Percentiles rank a stretch among this genome's conserved stretches.
These are phyloP conservation scores for Pholiota microspora DNA, from an alignment of 768 basidiomycete species.

Conservation along the genomic window DNA sequence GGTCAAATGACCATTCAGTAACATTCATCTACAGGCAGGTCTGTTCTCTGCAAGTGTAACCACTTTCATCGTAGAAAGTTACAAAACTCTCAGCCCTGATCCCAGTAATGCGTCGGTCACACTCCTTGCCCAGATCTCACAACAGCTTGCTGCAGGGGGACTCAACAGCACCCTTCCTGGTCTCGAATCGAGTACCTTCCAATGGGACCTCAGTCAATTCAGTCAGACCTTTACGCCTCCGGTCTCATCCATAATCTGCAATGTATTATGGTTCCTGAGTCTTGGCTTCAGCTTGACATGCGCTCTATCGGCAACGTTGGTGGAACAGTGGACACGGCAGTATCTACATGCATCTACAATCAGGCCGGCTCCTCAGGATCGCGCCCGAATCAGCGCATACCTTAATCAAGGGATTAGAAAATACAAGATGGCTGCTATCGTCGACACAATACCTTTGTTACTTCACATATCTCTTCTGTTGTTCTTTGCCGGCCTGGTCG, in stretches of 20 bases:
- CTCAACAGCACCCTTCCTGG: constrained; percentile 13
- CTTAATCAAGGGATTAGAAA: constrained; percentile 35
- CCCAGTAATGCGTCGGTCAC: constrained; percentile 23
- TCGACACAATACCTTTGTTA: constrained; percentile 41
- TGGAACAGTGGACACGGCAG: constrained; percentile 48
- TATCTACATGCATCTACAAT: constrained; percentile 34
- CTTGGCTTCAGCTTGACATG: constrained; percentile 39
- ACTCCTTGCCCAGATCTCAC: constrained; percentile 31
- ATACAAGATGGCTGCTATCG: constrained; percentile 36
- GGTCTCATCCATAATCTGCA: constrained; percentile 33
- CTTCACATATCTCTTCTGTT: constrained; percentile 48
- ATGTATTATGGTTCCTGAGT: constrained; percentile 45
- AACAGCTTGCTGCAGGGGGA: constrained; percentile 22
- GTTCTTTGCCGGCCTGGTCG: constrained; percentile 48
- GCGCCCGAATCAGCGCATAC: constrained; percentile 40
- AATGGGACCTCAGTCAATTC: constrained; percentile 1
- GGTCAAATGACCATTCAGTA: background rate
- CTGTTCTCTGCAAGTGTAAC: constrained; percentile 40
- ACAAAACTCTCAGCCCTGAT: constrained; percentile 30
- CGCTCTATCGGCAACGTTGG: constrained; percentile 43
- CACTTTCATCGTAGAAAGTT: constrained; percentile 38
- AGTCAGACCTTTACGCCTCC: constrained; percentile 22
- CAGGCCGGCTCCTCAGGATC: constrained; percentile 33
- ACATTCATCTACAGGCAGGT: constrained; percentile 27
- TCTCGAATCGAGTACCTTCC: background rate